Percentiles rank a stretch among this genome's conserved stretches.
These are phyloP conservation scores for Citrus trifoliata DNA, from an alignment of 345 rosid genomes.

Conservation along the genomic window DNA sequence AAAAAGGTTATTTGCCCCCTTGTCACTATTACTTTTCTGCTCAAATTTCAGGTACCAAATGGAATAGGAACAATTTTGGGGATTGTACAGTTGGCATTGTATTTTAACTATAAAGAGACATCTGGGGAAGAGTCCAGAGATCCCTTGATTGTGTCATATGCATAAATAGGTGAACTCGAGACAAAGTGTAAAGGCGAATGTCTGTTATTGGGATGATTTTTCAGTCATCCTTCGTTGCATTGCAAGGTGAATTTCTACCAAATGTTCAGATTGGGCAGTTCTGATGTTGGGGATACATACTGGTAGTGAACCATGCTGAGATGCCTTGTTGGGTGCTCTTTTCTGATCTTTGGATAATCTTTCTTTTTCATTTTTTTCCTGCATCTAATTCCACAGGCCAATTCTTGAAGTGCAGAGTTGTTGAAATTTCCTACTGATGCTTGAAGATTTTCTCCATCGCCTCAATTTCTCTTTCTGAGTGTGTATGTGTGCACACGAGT, in stretches of 20 bases:
- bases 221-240: background rate
- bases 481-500: background rate
- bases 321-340: background rate
- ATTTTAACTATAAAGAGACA: conserved; percentile 45
- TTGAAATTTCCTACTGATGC: background rate
- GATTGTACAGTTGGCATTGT: conserved; percentile 59
- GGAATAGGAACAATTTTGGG: conserved; percentile 81
- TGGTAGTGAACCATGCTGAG: background rate
- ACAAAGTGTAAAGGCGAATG: background rate
- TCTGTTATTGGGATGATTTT: background rate
- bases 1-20: background rate
- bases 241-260: background rate
- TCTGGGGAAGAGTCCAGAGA: conserved; percentile 40
- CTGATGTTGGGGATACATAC: background rate
- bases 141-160: conserved; percentile 52
- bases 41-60: conserved; percentile 66
- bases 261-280: background rate
- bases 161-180: conserved; percentile 15
- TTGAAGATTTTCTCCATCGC: background rate
- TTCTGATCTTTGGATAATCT: background rate
- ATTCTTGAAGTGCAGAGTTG: background rate
- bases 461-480: background rate
- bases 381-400: background rate
- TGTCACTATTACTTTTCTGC: conserved; percentile 5
- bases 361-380: background rate